Conservation (phyloP, 106 monocot species). For the Alisma plantagoaquatica region DNA sequence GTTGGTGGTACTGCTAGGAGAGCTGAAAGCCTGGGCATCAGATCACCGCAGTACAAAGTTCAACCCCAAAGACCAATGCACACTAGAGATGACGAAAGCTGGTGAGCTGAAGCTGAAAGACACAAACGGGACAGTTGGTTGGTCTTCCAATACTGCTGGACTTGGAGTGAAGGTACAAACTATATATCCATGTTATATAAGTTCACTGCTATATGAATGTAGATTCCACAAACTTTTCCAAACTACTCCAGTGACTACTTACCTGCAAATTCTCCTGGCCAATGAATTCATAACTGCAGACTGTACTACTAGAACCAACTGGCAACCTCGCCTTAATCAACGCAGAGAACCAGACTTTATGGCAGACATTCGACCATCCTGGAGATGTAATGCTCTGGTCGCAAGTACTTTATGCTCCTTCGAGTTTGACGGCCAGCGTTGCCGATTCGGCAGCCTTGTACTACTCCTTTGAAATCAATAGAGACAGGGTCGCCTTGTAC, state of each 20-base stretch:
- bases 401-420: conserved; percentile 18
- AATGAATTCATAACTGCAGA: conserved; percentile 9
- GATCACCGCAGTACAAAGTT: conserved; percentile 27
- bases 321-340: conserved; percentile 38
- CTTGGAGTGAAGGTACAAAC: conserved; percentile 32
- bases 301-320: conserved; percentile 16
- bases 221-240: too few species aligned
- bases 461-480: conserved; percentile 35
- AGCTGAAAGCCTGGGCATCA: conserved; percentile 46
- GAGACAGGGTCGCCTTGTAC: conserved; percentile 14
- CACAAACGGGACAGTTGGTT: conserved; percentile 18
- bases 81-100: conserved; percentile 19
- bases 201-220: background rate
- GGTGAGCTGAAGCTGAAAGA: conserved; percentile 40
- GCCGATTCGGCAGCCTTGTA: conserved; percentile 7
- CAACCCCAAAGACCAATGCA: conserved; percentile 6
- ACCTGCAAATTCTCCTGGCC: too few species aligned
- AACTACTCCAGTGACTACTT: too few species aligned
- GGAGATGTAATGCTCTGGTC: conserved; percentile 22
- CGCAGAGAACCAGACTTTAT: conserved; percentile 14
- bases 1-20: conserved; percentile 25
- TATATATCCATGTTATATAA: background rate
- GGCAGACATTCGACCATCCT: conserved; percentile 54
- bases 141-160: conserved; percentile 24
- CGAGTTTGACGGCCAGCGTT: conserved; percentile 5